Percentiles rank a stretch among this genome's conserved stretches.
Evolutionary conservation across 257 asterid genomes (phyloP).

Genomic region (Nicotiana attenuata): DNA sequence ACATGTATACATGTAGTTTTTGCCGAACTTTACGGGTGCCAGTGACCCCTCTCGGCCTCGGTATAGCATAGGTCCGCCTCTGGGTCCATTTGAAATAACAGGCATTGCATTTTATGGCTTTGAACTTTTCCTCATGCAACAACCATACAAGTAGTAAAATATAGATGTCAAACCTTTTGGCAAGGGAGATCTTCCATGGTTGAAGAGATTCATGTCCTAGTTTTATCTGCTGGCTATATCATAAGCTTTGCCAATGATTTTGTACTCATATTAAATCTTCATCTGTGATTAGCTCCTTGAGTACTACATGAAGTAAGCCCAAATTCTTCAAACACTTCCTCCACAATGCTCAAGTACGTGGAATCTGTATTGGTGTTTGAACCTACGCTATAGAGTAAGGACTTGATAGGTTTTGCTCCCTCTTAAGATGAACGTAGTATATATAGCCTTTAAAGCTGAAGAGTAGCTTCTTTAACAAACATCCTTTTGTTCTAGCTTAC

Average conservation of each 20-base stretch:
- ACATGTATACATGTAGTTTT: no score
- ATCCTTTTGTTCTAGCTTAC: background rate
- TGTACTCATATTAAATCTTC: background rate
- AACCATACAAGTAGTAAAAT: background rate
- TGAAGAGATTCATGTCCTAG: background rate
- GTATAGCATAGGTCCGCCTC: no score
- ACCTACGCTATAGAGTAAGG: background rate
- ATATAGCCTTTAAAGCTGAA: background rate
- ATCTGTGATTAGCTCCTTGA: background rate
- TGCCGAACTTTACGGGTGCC: no score
- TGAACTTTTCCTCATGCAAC: background rate
- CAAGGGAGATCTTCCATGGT: background rate
- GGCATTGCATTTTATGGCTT: background rate
- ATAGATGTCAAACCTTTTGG: background rate
- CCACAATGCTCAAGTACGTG: background rate
- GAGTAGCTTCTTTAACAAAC: background rate
- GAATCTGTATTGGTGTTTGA: background rate
- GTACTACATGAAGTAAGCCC: background rate
- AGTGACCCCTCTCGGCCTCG: no score
- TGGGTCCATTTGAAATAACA: background rate
- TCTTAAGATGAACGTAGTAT: background rate
- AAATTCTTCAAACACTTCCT: background rate
- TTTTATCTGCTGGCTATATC: background rate
- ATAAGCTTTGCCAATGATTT: background rate
- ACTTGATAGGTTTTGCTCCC: background rate